Evolutionary conservation across 2,329 filamentous ascomycete genomes (phyloP).

Genomic region (Daldinia eschscholtzii): DNA sequence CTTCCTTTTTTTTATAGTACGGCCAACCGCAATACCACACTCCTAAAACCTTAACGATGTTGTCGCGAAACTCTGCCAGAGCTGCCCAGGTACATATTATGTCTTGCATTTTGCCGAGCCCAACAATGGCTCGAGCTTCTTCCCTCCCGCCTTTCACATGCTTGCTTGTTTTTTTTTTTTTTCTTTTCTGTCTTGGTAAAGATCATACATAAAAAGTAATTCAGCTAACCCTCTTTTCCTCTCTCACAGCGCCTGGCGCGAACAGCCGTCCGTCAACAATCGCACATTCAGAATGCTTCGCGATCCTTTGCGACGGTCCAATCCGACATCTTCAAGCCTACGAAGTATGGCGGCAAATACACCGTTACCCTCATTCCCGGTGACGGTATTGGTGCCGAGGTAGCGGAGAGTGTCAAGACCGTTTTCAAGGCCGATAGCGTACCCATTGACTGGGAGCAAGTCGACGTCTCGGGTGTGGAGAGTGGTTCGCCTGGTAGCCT

Average conservation of each 20-base stretch:
- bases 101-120: slow-evolving; percentile 27
- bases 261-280: slow-evolving; percentile 61
- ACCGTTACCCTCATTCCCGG: slow-evolving; percentile 98
- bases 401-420: slow-evolving; percentile 97
- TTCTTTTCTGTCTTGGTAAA: neutral
- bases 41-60: slow-evolving; percentile 56
- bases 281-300: slow-evolving; percentile 57
- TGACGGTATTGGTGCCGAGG: slow-evolving; percentile 98
- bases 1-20: slow-evolving; percentile 18
- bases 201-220: neutral
- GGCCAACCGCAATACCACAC: slow-evolving; percentile 8
- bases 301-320: slow-evolving; percentile 83
- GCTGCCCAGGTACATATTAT: slow-evolving; percentile 67
- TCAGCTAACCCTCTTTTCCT: slow-evolving; percentile 39
- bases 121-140: slow-evolving; percentile 43
- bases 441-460: slow-evolving; percentile 98
- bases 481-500: slow-evolving; percentile 83
- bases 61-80: slow-evolving; percentile 69
- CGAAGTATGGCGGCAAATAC: slow-evolving; percentile 99
- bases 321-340: slow-evolving; percentile 98
- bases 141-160: slow-evolving; percentile 36
- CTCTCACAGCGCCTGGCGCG: slow-evolving; percentile 64
- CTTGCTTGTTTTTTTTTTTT: slow-evolving; percentile 10
- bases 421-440: slow-evolving; percentile 99
- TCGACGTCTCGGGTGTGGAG: slow-evolving; percentile 93